Percentiles rank a stretch among this genome's conserved stretches.
These are phyloP conservation scores for Aspergillus versicolor DNA, from an alignment of 2,329 filamentous ascomycete genomes.

Conservation along the genomic window DNA sequence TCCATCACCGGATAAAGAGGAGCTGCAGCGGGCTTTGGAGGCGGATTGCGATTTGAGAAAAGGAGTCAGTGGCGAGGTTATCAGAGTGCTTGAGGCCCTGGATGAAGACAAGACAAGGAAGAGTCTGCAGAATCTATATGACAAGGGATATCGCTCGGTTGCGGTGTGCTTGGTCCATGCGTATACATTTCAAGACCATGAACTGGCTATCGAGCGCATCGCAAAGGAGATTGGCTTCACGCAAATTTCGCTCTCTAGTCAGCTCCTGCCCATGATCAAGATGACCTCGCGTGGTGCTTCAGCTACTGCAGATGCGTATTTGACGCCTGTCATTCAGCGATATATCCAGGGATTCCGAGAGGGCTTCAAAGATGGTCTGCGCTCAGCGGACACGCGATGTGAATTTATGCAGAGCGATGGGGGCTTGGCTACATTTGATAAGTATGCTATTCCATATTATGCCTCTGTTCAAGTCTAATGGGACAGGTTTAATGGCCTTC, in stretches of 20 bases:
- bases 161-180: conserved; percentile 88
- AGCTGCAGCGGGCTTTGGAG: conserved; percentile 28
- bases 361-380: conserved; percentile 79
- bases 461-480: no score
- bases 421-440: conserved; percentile 55
- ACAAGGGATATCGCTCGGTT: conserved; percentile 71
- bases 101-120: conserved; percentile 52
- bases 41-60: no score
- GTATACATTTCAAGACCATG: conserved; percentile 85
- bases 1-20: conserved; percentile 63
- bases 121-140: conserved; percentile 66
- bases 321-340: conserved; percentile 75
- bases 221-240: conserved; percentile 77
- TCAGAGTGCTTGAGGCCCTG: conserved; percentile 66
- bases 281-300: conserved; percentile 73
- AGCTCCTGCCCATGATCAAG: conserved; percentile 87
- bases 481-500: conserved; percentile 70
- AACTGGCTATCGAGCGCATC: conserved; percentile 72
- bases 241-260: conserved; percentile 70
- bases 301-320: conserved; percentile 75
- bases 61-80: conserved; percentile 62
- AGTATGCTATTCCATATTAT: conserved; percentile 17
- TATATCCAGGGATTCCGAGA: conserved; percentile 56
- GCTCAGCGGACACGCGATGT: conserved; percentile 68
- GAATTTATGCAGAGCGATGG: conserved; percentile 97